phyloP scores from a whole-genome alignment of 805 yeast genomes.

The Wickerhamiella brachini region DNA sequence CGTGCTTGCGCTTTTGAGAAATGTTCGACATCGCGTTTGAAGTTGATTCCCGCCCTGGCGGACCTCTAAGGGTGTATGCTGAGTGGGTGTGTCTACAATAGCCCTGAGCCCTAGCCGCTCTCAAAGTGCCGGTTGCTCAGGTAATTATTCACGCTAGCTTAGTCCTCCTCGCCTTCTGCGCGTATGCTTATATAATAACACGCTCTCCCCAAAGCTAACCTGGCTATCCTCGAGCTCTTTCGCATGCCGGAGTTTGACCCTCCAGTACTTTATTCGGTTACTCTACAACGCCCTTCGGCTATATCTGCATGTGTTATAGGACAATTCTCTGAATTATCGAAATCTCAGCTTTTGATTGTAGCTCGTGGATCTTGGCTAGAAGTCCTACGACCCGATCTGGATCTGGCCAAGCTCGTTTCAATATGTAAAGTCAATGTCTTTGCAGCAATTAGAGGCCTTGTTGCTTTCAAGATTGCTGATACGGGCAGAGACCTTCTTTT shows the following conservation, averaged over 20 bases:
- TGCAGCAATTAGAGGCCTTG: slow-evolving; percentile 43
- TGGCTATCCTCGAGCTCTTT: too few species aligned
- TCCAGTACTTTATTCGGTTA: slow-evolving; percentile 44
- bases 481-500: slow-evolving; percentile 43
- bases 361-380: slow-evolving; percentile 44
- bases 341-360: slow-evolving; percentile 45
- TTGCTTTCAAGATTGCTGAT: slow-evolving; percentile 40
- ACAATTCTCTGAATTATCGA: slow-evolving; percentile 31
- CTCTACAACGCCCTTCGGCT: slow-evolving; percentile 49
- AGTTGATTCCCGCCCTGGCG: background rate
- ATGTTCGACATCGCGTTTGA: slow-evolving; percentile 29
- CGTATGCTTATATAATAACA: background rate
- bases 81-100: background rate
- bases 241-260: background rate
- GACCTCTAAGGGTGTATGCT: background rate
- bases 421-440: slow-evolving; percentile 36
- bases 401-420: slow-evolving; percentile 40
- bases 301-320: slow-evolving; percentile 50
- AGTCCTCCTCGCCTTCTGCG: too few species aligned
- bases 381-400: slow-evolving; percentile 38
- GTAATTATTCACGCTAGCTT: background rate
- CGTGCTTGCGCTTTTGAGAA: slow-evolving; percentile 98
- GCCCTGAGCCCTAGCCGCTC: background rate
- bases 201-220: background rate
- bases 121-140: background rate